Evolutionary conservation across 257 asterid species (phyloP).

Genomic region (Cinchona pubescens): DNA sequence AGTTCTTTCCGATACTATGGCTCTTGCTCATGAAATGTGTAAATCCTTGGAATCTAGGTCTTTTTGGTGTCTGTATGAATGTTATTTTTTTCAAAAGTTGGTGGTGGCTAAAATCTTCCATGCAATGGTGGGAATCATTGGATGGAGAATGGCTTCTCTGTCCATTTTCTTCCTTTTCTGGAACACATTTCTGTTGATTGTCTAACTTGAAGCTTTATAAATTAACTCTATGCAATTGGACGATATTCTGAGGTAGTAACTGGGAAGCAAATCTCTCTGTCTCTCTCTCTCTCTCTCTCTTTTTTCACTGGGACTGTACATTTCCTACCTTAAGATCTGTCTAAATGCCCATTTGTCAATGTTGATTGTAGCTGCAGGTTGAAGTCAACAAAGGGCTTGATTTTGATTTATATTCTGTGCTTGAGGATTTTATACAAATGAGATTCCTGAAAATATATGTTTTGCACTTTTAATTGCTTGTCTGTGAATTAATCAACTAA

Average conservation of each 20-base stretch:
- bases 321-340: neutral
- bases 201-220: neutral
- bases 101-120: too few relatives aligned
- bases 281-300: neutral
- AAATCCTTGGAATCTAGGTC: neutral
- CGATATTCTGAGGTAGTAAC: neutral
- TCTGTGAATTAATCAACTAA: neutral
- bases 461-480: neutral
- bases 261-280: neutral
- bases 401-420: neutral
- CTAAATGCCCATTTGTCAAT: too few relatives aligned
- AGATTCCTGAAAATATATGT: neutral
- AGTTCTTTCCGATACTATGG: too few relatives aligned
- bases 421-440: neutral
- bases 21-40: neutral
- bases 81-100: too few relatives aligned
- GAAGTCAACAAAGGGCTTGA: neutral
- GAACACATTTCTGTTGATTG: neutral
- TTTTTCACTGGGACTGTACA: neutral
- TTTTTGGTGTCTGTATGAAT: too few relatives aligned
- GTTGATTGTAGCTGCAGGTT: neutral
- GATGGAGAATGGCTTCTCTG: neutral
- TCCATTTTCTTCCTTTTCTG: neutral
- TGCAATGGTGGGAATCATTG: neutral
- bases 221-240: neutral